Base-by-base conservation (phyloP, 1,284 basidiomycete genomes). In the Takashimella tepidaria region DNA sequence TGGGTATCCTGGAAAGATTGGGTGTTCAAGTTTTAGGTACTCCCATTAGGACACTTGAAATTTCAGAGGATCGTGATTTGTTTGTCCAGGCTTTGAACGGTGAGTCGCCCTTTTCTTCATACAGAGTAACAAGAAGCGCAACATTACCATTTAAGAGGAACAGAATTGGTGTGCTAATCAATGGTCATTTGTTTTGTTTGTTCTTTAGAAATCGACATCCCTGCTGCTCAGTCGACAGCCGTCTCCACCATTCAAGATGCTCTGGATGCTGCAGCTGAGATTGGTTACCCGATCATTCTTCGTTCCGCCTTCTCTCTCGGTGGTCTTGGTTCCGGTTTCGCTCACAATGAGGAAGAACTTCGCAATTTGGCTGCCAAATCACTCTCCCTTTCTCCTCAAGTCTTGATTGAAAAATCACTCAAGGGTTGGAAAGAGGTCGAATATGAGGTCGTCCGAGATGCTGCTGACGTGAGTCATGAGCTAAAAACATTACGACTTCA, bases 391-490 rank as follows among this genome's bases (percentile, higher is more conserved):
- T 89, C 86, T 65, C 96, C 96, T 47, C 96, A 98, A 76, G 91
- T 98, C 47, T 82, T 99, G 53, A 93, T 98, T 64, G 96, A 98
- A 77, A 89, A 92, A 64, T 92, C 89, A 68, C 89, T 99, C 85
- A 98, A 98, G 78, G 96, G 96, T 45, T 99, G 96, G 96, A 99
- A 98, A 75, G 96, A 99, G 79, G 83, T 97, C 64, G 96, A 99
- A 78, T 99, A 98, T 70, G 96, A 98, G 76, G 96, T 98, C 53
- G 93, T 98, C 66, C 88, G 96, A 59, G 96, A 98, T 75, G 92
- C 85, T 89, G 92, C 78, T 80, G 90, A 98, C 73, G 86, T 87
- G 74, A 62, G 85, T 83, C n/a, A 20, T 8, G 16, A 16, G 31
- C 10, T 37, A n/a, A n/a, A n/a, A n/a, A n/a, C n/a, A n/a, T n/a